Conservation (phyloP, 2,329 filamentous ascomycete genomes). For the Arachnomyces sp. region DNA sequence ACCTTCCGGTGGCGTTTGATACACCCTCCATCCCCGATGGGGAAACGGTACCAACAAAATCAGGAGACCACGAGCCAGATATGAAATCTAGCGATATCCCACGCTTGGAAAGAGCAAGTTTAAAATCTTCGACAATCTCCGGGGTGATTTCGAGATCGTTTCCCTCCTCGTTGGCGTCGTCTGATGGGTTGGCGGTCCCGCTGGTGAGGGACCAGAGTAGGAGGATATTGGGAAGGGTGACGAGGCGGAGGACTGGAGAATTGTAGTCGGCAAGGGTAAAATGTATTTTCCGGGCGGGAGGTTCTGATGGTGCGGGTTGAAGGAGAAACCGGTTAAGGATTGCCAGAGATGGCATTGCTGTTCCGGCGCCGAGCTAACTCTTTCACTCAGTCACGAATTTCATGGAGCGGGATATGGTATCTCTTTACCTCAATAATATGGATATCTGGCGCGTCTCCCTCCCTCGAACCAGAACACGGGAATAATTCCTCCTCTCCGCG, state of each 20-base stretch:
- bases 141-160: slow-evolving; percentile 43
- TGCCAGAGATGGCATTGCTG: slow-evolving; percentile 50
- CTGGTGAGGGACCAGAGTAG: slow-evolving; percentile 41
- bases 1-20: slow-evolving; percentile 7
- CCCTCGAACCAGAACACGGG: background rate
- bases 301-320: slow-evolving; percentile 12
- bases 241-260: slow-evolving; percentile 50
- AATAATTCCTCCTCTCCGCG: slow-evolving; percentile 12
- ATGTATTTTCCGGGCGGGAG: slow-evolving; percentile 25
- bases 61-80: slow-evolving; percentile 53
- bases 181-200: slow-evolving; percentile 8
- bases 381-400: background rate
- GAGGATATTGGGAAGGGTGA: slow-evolving; percentile 55
- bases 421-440: slow-evolving; percentile 35
- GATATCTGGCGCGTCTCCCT: slow-evolving; percentile 21
- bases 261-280: slow-evolving; percentile 59
- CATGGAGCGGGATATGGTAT: too few species aligned
- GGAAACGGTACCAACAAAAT: slow-evolving; percentile 37
- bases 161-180: slow-evolving; percentile 26
- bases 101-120: slow-evolving; percentile 30
- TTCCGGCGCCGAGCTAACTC: slow-evolving; percentile 53
- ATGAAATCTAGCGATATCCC: slow-evolving; percentile 48
- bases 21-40: slow-evolving; percentile 24
- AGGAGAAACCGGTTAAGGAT: slow-evolving; percentile 46
- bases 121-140: slow-evolving; percentile 40